A percentile compares a stretch with the other conserved stretches of the same genome.
These are phyloP conservation scores for Rhodotorula diobovata DNA, from an alignment of 768 basidiomycete species.

Conservation along the genomic window DNA sequence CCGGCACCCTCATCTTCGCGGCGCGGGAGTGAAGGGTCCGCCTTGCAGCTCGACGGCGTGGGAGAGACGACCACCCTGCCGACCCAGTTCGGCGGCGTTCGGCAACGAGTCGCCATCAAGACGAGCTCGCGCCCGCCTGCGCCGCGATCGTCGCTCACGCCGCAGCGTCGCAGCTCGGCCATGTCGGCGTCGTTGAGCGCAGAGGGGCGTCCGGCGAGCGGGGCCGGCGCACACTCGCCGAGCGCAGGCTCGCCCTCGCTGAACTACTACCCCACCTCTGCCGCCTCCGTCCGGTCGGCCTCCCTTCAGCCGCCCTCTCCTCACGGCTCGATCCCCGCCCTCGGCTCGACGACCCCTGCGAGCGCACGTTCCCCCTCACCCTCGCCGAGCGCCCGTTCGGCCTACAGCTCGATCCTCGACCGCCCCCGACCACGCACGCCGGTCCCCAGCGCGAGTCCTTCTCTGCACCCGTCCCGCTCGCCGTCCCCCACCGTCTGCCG, in stretches of 20 bases:
- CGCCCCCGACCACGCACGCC: constrained; percentile 11
- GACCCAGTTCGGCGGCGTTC: constrained; percentile 23
- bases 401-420: constrained; percentile 7
- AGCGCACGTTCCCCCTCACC: background rate
- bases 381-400: background rate
- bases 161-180: background rate
- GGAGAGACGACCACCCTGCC: background rate
- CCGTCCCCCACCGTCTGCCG: background rate
- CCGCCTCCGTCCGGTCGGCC: background rate
- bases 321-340: background rate
- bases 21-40: too few relatives aligned
- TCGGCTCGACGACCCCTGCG: background rate
- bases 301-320: background rate
- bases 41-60: background rate
- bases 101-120: constrained; percentile 24
- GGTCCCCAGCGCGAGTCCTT: background rate
- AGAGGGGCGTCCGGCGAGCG: background rate
- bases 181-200: background rate
- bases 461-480: background rate
- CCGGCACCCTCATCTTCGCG: background rate
- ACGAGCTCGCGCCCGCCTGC: constrained; percentile 9
- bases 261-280: background rate
- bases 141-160: background rate
- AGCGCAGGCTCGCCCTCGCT: too few relatives aligned
- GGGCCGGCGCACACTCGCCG: background rate